A percentile compares a stretch with the other conserved stretches of the same genome.
Evolutionary conservation across 192 early-diverging fungal genomes (phyloP).

Genomic region (Rhizophagus sp.): DNA sequence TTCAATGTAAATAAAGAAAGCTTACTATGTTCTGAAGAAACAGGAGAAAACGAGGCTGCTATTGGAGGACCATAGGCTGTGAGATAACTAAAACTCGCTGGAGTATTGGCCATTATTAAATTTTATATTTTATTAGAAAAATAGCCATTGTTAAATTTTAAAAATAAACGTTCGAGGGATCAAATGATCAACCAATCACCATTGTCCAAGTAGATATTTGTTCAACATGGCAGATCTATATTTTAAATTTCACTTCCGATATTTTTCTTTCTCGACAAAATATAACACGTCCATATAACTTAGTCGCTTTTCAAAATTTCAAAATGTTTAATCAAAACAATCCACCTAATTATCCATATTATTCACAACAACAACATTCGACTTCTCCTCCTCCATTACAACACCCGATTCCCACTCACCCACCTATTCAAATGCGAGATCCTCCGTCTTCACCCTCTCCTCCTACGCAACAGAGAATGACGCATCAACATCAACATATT

Average conservation of each 20-base stretch:
- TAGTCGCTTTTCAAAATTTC: too few relatives aligned
- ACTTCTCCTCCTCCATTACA: conserved; percentile 59
- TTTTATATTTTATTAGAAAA: too few relatives aligned
- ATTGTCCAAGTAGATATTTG: background rate
- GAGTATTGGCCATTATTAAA: background rate
- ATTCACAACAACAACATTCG: conserved; percentile 30
- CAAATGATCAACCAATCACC: background rate
- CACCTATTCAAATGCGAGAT: conserved; percentile 57
- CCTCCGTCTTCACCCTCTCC: conserved; percentile 48
- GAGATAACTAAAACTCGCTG: conserved; percentile 16
- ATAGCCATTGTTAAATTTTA: too few relatives aligned
- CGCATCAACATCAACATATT: background rate
- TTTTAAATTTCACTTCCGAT: too few relatives aligned
- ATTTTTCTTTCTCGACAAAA: background rate
- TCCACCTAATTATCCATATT: background rate
- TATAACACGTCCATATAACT: too few relatives aligned
- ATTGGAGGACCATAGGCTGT: conserved; percentile 10
- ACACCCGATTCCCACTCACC: conserved; percentile 62
- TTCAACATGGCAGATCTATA: too few relatives aligned
- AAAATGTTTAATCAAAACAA: conserved; percentile 12
- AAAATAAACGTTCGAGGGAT: too few relatives aligned
- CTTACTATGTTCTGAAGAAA: conserved; percentile 19
- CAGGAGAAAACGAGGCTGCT: background rate
- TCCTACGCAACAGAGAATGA: conserved; percentile 1
- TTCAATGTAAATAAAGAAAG: background rate